Base-by-base conservation (phyloP, 23 red algal genomes). In the Gracilariopsis chorda region DNA sequence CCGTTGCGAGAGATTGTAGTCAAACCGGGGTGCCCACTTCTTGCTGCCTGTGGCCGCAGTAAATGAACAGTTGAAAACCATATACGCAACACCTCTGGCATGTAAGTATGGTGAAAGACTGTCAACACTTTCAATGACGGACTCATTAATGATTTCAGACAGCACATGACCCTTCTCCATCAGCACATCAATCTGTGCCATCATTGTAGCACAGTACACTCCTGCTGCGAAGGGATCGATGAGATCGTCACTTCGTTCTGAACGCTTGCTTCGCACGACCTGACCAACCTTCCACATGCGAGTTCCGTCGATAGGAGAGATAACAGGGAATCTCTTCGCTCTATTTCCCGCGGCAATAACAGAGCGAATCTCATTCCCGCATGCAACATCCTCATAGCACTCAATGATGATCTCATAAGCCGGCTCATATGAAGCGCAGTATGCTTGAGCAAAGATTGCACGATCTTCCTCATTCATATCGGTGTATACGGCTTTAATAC, bases 181-280 rank as follows among this genome's bases (percentile, higher is more conserved):
- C 6, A 98, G 86, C 29, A 98, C 85, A 81, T 98, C 96, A 82
- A 98, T 98, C 92, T 98, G 96, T 17, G 96, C 96, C 96, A 98
- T 98, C 96, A 98, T 98, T 29, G 92, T 92, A 1, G 96, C 96
- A 61, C 87, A 92, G 78, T 98, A 98, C 10, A 98, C 96, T 48
- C 96, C 96, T 0, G 96, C 96, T 46, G 92, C 82, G 78, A 98
- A 98, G 7, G 96, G 88, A 56, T 95, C 96, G 28, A 98, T 81
- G 11, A 77, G 78, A 28, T 88, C 64, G 30, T 72, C 84, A 39
- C 56, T 48, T 19, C 41, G 57, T 13, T 71, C 75, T 25, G 49
- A 73, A 29, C 96, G 87, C 55, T 73, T 79, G 53, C 78, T 80
- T 23, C 96, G 92, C 30, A 95, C 93, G 46, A 83, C 51, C 74